Base-by-base conservation (phyloP, 1,139 yeast species). In the Nakaseomyces sp. region DNA sequence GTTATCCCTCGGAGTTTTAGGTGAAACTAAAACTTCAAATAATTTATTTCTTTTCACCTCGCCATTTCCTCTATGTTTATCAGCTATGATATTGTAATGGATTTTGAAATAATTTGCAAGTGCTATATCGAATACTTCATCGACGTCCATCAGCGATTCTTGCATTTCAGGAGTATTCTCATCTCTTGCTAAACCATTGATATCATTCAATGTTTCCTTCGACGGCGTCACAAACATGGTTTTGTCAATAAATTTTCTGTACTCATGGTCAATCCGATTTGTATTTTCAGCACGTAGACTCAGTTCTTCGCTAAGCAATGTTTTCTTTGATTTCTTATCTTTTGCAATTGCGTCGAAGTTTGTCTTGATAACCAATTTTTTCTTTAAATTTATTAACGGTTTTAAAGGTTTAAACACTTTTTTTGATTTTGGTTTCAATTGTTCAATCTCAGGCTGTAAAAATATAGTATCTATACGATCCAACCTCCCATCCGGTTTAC, bases 261-360 rank as follows among this genome's bases (percentile, higher is more conserved):
- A 35, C 38, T 35, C 38, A 22, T 35, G 38, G n/a, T 35, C 28
- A 20, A 20, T 20, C 7, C 28, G 17, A 12, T 35, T 35, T 12
- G 26, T 22, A 22, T 35, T 35, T 19, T 20, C 28, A 4, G 38
- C 38, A 5, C 38, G 38, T 9, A 35, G 17, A 15, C 28, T 22
- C 13, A 35, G 28, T 19, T 35, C 38, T 3, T 35, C 38, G 13
- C 28, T 22, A 4, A 35, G 28, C 17, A 35, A 13, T 1, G 28
- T 35, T 10, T n/a, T 22, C 5, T 22, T 35, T 19, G 38, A 20
- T 2, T 5, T 22, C 12, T n/a, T 12, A 6, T 6, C 12, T 6
- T 13, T 10, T 6, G 16, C n/a, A 12, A 12, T 12, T 5, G 12
- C 28, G 5, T n/a, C n/a, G n/a, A n/a, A n/a, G n/a, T 1, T 2